phyloP scores from a whole-genome alignment of 257 asterid species.

The Ilex asprella region DNA sequence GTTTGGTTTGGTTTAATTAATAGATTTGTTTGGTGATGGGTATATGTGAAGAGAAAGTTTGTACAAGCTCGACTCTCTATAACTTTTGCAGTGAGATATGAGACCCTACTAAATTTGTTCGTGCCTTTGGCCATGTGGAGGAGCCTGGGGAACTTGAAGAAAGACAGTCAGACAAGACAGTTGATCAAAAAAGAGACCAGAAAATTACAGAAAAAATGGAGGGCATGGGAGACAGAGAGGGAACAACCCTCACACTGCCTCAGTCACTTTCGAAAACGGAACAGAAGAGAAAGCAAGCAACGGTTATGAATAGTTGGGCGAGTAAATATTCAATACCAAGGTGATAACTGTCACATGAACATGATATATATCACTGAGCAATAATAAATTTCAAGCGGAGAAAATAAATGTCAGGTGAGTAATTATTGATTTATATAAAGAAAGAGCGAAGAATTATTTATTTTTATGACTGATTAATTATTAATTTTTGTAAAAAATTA shows the following conservation, averaged over 20 bases:
- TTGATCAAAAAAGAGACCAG: conserved; percentile 21
- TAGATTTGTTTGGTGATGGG: conserved; percentile 7
- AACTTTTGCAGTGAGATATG: not conserved
- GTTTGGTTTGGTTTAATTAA: conserved; percentile 4
- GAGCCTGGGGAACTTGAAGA: conserved; percentile 21
- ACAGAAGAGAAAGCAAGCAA: too few species aligned
- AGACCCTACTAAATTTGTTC: not conserved
- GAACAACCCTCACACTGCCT: not conserved
- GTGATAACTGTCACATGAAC: too few species aligned
- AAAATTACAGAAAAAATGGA: not conserved
- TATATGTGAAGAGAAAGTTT: conserved; percentile 6
- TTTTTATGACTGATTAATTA: too few species aligned
- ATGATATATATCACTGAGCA: too few species aligned
- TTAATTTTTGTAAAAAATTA: too few species aligned
- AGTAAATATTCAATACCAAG: too few species aligned
- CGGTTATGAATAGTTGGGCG: too few species aligned
- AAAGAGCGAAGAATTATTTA: too few species aligned
- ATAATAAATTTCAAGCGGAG: too few species aligned
- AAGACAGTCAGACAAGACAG: conserved; percentile 46
- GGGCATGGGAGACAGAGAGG: not conserved
- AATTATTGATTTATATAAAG: too few species aligned
- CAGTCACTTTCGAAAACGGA: too few species aligned
- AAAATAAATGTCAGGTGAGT: too few species aligned
- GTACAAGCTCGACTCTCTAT: conserved; percentile 7
- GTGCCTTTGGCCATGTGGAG: not conserved